Conservation (phyloP, 768 basidiomycete genomes). For the Mycena rebaudengoi region DNA sequence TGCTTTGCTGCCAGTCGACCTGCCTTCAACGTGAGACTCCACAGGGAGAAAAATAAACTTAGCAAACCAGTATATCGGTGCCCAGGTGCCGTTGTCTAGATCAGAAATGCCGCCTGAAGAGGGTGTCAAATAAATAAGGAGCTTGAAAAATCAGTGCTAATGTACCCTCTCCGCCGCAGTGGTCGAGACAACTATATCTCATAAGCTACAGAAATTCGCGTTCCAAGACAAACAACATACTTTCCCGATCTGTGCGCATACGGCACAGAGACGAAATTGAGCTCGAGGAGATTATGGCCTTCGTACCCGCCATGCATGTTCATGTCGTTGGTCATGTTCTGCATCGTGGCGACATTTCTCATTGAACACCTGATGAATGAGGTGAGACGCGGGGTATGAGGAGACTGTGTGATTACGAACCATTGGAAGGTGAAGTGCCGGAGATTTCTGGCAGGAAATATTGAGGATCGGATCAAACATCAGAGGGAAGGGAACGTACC, state of each 20-base stretch:
- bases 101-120: slow-evolving; percentile 12
- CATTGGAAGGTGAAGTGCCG: slow-evolving; percentile 24
- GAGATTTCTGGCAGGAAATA: slow-evolving; percentile 14
- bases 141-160: too few relatives aligned
- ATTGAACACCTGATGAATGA: slow-evolving; percentile 9
- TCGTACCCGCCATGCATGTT: slow-evolving; percentile 23
- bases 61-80: slow-evolving; percentile 25
- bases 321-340: slow-evolving; percentile 21
- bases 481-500: background rate
- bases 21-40: too few relatives aligned
- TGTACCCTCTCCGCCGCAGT: slow-evolving; percentile 25
- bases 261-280: slow-evolving; percentile 16
- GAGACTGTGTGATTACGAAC: too few relatives aligned
- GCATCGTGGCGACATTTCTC: slow-evolving; percentile 22
- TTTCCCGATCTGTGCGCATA: slow-evolving; percentile 16
- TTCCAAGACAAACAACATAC: too few relatives aligned
- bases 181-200: background rate
- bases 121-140: too few relatives aligned
- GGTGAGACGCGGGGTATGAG: too few relatives aligned
- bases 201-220: too few relatives aligned
- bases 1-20: slow-evolving; percentile 23
- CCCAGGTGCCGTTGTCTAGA: slow-evolving; percentile 18
- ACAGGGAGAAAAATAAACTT: too few relatives aligned
- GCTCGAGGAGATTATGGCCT: slow-evolving; percentile 19
- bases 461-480: background rate